Base-by-base conservation (phyloP, 2,329 filamentous ascomycete genomes). In the Acrodontium crateriforme region DNA sequence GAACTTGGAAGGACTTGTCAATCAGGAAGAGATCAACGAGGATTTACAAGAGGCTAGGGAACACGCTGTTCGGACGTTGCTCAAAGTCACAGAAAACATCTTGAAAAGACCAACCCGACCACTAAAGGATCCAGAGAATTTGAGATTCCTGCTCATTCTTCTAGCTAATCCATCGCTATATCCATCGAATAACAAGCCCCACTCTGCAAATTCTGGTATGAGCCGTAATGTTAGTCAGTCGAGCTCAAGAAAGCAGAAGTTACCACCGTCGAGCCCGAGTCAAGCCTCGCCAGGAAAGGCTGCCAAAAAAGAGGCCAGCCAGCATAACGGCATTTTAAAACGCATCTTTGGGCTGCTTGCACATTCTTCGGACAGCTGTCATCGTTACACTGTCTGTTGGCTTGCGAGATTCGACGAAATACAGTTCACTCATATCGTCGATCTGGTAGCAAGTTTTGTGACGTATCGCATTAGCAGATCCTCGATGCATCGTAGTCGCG, bases 261-360 rank as follows among this genome's bases (percentile, higher is more conserved):
- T 18, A n/a, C 30, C 37, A 19, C 29, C 30, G 13, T 28, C 25
- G 5, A 43, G 39, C 21, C 39, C 33, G 21, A 22, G 32, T 22
- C 27, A 40, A 16, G 29, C 38, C 21, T 39, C 45, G 12, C 35
- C 44, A 4, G 40, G 39, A 18, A 50, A 43, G 22, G 34, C 47
- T n/a, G 26, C 38, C 4, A 46, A 44, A 23, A 49, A 53, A 11
- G 55, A 55, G 11, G 63, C 69, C 15, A 76, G 75, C 2, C 71
- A 80, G 34, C 79, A 92, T 53, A 84, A 80, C 2, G 78, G 78
- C 4, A 78, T 93, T 29, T 71, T 91, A 43, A 93, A 93, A 52
- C 71, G 85, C 19, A 74, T 91, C 20, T 53, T 92, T 15, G 85
- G 85, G 1, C 58, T 93, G 7, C 49, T 92, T 14, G 78, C 82